Conservation (phyloP, 1,139 yeast species). For the Barnettozyma hawaiiensis region DNA sequence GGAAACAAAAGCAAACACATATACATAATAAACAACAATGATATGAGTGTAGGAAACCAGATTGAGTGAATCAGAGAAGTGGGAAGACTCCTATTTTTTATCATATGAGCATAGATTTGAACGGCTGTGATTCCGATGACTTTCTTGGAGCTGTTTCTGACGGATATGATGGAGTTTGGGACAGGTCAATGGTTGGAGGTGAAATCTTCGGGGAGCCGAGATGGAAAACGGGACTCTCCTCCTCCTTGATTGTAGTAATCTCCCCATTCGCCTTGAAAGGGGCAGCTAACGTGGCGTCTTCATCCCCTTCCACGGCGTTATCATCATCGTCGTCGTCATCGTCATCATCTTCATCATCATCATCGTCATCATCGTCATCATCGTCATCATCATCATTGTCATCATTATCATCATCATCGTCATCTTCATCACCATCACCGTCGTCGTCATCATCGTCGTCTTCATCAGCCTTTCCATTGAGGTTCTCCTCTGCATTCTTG, state of each 20-base stretch:
- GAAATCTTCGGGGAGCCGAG: background rate
- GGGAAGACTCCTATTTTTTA: background rate
- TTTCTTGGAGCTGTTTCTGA: conserved; percentile 5
- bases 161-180: background rate
- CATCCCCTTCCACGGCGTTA: conserved; percentile 29
- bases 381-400: conserved; percentile 30
- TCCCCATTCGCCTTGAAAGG: background rate
- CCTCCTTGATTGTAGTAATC: conserved; percentile 8
- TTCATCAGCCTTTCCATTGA: conserved; percentile 19
- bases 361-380: conserved; percentile 29
- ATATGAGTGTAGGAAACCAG: background rate
- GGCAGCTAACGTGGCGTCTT: conserved; percentile 17
- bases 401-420: conserved; percentile 27
- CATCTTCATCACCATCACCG: conserved; percentile 27
- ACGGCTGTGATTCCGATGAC: conserved; percentile 4
- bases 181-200: background rate
- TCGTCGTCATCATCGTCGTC: conserved; percentile 20
- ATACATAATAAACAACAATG: conserved; percentile 1
- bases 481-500: conserved; percentile 17
- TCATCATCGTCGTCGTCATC: conserved; percentile 33
- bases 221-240: conserved; percentile 1
- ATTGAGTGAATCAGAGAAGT: background rate
- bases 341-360: conserved; percentile 28
- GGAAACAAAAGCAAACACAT: conserved; percentile 2
- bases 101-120: conserved; percentile 14